Evolutionary conservation across 2,329 filamentous ascomycete genomes (phyloP), one percentile per base, ranked within the genome.

Genomic region (Neocatenulostroma microsporum): DNA sequence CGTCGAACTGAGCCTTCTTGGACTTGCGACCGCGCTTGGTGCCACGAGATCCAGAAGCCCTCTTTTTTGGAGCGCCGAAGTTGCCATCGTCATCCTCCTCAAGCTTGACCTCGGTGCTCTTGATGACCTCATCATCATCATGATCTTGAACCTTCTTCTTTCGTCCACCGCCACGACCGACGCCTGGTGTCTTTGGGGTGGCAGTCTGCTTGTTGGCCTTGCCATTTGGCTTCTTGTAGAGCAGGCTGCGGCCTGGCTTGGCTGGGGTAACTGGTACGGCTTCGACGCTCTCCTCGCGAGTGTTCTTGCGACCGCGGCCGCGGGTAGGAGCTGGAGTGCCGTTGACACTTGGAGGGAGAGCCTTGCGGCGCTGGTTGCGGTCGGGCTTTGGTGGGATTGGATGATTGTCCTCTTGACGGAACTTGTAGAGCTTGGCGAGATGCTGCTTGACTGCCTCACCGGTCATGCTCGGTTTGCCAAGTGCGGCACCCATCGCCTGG

Each of bases 361-460:
- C 26, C 25, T 38, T 41, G 23, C 45, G 45, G 21, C 30, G 42
- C 24, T 39, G 28, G 11, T 30, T 37, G 21, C 37, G 42, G 4
- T 45, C 39, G 8, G 47, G 36, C 37, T 42, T 44, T 2, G 48
- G 45, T 4, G 53, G 53, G 10, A 56, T 50, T 8, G 21, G 21
- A 9, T 42, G 36, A 2, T 42, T 36, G 8, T 31, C 29, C 2
- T 28, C 30, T 2, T 35, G 37, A 14, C 52, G 52, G 9, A 39
- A 47, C 18, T 42, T 43, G 31, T 48, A 42, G 13, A 54, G 34
- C 38, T 56, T 56, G 3, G 41, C 42, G 1, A 56, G 37, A 23
- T 56, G 53, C 40, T 56, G 53, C 30, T 45, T 42, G 29, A 52
- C 39, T 4, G 49, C 51, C 28, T 55, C 48, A 8, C 46, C 47